Evolutionary conservation across 371 early-diverging fungal genomes (phyloP).

Genomic region (Capillidium rhysosporum): DNA sequence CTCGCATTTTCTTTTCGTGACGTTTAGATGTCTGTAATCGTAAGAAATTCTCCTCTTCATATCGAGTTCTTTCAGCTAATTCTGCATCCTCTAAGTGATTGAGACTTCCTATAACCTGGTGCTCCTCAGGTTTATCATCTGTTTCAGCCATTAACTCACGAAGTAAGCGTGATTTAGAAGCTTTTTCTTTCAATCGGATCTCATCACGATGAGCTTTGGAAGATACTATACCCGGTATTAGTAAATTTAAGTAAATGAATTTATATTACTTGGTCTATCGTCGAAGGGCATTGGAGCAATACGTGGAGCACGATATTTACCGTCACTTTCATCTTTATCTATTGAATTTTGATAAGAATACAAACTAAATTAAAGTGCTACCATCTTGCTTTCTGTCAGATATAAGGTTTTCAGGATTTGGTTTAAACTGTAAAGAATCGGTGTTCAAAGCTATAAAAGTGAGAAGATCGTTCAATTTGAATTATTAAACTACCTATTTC

Average conservation of each 20-base stretch:
- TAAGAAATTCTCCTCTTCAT: slow-evolving; percentile 83
- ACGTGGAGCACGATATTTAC: slow-evolving; percentile 69
- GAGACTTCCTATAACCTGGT: slow-evolving; percentile 38
- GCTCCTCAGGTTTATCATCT: slow-evolving; percentile 73
- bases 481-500: background rate
- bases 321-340: slow-evolving; percentile 8
- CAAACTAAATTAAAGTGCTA: slow-evolving; percentile 2
- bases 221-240: slow-evolving; percentile 11
- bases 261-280: slow-evolving; percentile 24
- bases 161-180: slow-evolving; percentile 69
- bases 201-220: slow-evolving; percentile 37
- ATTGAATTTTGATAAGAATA: background rate
- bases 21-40: slow-evolving; percentile 54
- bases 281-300: slow-evolving; percentile 74
- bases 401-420: slow-evolving; percentile 56
- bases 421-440: slow-evolving; percentile 69
- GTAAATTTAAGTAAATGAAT: background rate
- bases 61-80: slow-evolving; percentile 41
- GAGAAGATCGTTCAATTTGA: too few species aligned
- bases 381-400: slow-evolving; percentile 23
- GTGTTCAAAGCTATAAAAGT: slow-evolving; percentile 9
- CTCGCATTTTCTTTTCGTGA: slow-evolving; percentile 40
- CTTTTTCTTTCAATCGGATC: slow-evolving; percentile 40
- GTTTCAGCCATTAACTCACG: slow-evolving; percentile 67
- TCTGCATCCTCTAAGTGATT: slow-evolving; percentile 28